Evolutionary conservation across 208 protist genomes (phyloP), one percentile per base, ranked within the genome.

Genomic region (Kentomonas sorsogonicus): DNA sequence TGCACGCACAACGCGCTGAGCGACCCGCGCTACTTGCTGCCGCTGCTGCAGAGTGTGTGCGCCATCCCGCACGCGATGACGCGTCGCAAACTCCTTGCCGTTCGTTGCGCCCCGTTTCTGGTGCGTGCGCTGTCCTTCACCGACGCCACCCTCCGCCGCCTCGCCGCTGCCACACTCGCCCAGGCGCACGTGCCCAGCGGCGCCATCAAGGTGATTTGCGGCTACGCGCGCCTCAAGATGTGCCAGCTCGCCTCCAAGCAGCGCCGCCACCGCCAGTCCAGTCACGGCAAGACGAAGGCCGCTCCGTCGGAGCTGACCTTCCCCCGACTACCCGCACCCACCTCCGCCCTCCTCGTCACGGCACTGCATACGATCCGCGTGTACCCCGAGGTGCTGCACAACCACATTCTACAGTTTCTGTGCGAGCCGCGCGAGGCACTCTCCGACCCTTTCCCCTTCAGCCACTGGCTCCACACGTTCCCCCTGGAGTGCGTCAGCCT

Each of bases 11-110:
- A 29, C 27, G 56, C 66, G 31, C 53, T 81, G 13, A 64, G 86
- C 25, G 89, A 95, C 58, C 76, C 77, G 18, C 89, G 89, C 27
- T 95, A 91, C 65, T 29, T 95, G 9, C 57, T 91, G 22, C 89
- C 89, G 20, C 74, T 95, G 26, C 30, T 95, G 18, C 83, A 95
- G 16, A 79, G 71, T 29, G 83, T 89, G 7, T 48, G 76, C n/a
- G 52, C 89, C 1, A 43, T 91, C 27, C 79, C 83, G 5, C 46
- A 56, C 22, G 53, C 60, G 29, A 52, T 71, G 52, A 61, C 64
- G 15, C 68, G 66, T 30, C 71, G 76, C 36, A n/a, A n/a, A n/a
- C 44, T 68, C 29, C 72, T 83, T 43, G 74, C 70, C 23, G 58
- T 69, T 2, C 77, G 79, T 27, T 79, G 70, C 56, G 70, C 88